Evolutionary conservation across 176 grass and related monocot genomes (phyloP), one percentile per base, ranked within the genome.

Genomic region (Poa annua): DNA sequence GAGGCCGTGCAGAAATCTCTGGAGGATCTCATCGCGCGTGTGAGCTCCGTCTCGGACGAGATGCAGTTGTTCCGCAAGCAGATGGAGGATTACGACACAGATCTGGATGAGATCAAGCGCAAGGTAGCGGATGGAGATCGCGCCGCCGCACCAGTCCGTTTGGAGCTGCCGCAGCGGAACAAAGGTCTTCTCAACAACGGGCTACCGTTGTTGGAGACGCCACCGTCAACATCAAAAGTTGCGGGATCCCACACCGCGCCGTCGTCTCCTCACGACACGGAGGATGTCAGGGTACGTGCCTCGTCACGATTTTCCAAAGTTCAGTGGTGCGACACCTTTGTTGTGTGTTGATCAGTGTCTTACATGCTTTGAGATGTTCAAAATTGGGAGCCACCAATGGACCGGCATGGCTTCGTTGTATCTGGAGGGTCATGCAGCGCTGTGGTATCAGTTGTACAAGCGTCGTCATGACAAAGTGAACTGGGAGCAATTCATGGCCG

Each of bases 231-330:
- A 2, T 1, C 1, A 11, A 44, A 0, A 16, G 50, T 16, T 4
- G 14, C 15, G 14, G 50, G 5, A 0, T 53, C 19, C 2, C 50
- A 53, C 16, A 53, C 16, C 15, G 50, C 50, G 5, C 50, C 50
- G 4, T 19, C 50, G 0, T 17, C 16, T 1, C 50, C 50, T 0
- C 3, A 4, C 0, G 16, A 53, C 0, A 4, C 17, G 0, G 50
- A 53, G 5, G 16, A 53, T 1, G 0, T 53, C 50, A 4, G 50
- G 1, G 50, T 53, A 48, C 45, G 45, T 48, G 45, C 45, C 15
- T 0, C 50, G 50, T 5, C 50, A 53, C 5, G 13, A 53, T 53
- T 53, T 53, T 1, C 50, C 50, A 0, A 6, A 7, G 2, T 53
- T 53, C 16, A 3, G 4, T 19, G 50, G 16, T 2, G 50, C 17